Base-by-base conservation (phyloP, 2,329 filamentous ascomycete genomes). In the Cordyceps militaris region DNA sequence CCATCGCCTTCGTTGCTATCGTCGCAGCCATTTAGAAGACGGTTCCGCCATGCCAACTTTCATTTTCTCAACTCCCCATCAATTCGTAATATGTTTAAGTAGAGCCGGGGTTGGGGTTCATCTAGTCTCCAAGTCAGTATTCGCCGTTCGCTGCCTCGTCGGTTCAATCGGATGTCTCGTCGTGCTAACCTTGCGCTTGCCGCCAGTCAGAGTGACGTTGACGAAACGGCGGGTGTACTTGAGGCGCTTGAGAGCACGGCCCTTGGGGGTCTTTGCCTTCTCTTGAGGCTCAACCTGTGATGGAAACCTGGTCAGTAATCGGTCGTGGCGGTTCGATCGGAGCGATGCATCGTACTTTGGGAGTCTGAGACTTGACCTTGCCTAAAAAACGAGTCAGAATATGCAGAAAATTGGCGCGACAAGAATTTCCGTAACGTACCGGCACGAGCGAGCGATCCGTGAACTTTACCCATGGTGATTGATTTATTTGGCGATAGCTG, bases 191-290 rank as follows among this genome's bases (percentile, higher is more conserved):
- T 97, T 97, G 79, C 93, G 85, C 92, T 97, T 97, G 81, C 93
- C 93, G 78, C 91, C 92, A 66, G 92, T 95, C 79, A 96, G 84
- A 73, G 90, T 94, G 74, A 97, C 91, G 81, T 97, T 97, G 69
- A 97, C 92, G 83, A 97, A 97, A 73, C 93, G 91, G 76, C 93
- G 89, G 70, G 91, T 96, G 86, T 97, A 97, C 77, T 85, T 86
- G 76, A 95, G 86, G 73, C 93, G 86, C 91, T 97, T 97, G 82
- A 94, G 91, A 69, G 93, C 93, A 74, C 93, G 91, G 74, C 93
- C 93, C 87, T 97, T 97, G 75, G 93, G 91, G 70, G 81, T 84
- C 89, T 97, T 97, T 80, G 89, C 82, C 88, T 96, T 96, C 87
- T 97, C 92, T 79, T 92, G 88, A 60, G 83, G 79, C 79, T 94